These are phyloP conservation scores for Lasiosphaeris hirsuta DNA, from an alignment of 495 filamentous ascomycete species.

Conservation along the genomic window DNA sequence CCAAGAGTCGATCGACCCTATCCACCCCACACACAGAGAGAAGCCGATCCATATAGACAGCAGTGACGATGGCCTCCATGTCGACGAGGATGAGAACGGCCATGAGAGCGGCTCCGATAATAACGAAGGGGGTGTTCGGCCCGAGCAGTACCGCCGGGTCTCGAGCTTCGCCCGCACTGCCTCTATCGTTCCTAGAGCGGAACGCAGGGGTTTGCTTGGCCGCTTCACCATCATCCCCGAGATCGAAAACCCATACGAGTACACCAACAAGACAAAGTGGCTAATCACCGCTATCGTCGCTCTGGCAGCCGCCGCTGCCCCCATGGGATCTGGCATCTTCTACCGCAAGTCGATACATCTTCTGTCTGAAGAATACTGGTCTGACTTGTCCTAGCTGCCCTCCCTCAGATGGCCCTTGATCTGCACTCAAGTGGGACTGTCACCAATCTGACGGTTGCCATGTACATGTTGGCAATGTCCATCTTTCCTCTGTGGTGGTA, in stretches of 20 bases:
- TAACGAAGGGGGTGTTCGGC: conserved; percentile 13
- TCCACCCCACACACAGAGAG: not conserved
- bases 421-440: conserved; percentile 64
- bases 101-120: not conserved
- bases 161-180: conserved; percentile 38
- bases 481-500: conserved; percentile 93
- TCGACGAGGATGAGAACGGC: not conserved
- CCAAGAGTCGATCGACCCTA: not conserved
- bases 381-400: conserved; percentile 53
- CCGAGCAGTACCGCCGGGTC: conserved; percentile 26
- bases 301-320: conserved; percentile 69
- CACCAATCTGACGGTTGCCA: conserved; percentile 74
- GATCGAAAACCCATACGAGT: conserved; percentile 70
- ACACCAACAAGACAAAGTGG: conserved; percentile 74
- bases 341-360: conserved; percentile 59
- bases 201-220: conserved; percentile 73
- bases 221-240: conserved; percentile 77
- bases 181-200: conserved; percentile 57
- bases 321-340: conserved; percentile 82
- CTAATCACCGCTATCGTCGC: conserved; percentile 78
- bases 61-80: not conserved
- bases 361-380: not conserved
- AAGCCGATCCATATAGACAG: not conserved
- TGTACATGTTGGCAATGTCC: conserved; percentile 86
- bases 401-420: conserved; percentile 63